These are phyloP conservation scores for Senna tora DNA, from an alignment of 306 rosid species.

Conservation along the genomic window DNA sequence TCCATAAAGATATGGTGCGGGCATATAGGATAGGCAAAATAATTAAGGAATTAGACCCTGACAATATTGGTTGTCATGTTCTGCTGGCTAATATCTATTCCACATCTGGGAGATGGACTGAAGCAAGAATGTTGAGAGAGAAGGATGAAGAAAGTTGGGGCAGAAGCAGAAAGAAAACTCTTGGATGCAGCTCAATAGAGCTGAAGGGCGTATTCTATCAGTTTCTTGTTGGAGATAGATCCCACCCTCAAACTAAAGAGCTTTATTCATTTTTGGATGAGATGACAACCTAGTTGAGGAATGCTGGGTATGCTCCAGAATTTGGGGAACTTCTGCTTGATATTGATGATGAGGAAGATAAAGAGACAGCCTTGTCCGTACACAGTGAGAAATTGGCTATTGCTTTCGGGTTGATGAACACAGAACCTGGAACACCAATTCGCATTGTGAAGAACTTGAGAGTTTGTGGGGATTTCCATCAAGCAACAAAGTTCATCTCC, in stretches of 20 bases:
- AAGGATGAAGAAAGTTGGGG: slow-evolving; percentile 34
- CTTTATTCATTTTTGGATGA: slow-evolving; percentile 52
- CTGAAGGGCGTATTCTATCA: slow-evolving; percentile 50
- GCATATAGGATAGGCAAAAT: slow-evolving; percentile 61
- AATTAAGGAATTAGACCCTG: slow-evolving; percentile 52
- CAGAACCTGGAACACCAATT: slow-evolving; percentile 53
- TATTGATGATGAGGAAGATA: slow-evolving; percentile 60
- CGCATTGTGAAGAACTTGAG: slow-evolving; percentile 64
- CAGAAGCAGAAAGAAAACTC: slow-evolving; percentile 43
- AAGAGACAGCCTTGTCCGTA: slow-evolving; percentile 52
- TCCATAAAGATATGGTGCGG: slow-evolving; percentile 62
- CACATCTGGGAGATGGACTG: slow-evolving; percentile 62
- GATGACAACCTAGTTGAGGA: slow-evolving; percentile 50
- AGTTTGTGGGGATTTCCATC: slow-evolving; percentile 60
- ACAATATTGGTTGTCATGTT: slow-evolving; percentile 63
- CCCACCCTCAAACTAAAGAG: slow-evolving; percentile 50
- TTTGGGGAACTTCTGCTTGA: slow-evolving; percentile 52
- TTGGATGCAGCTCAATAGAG: slow-evolving; percentile 62
- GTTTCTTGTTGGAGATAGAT: slow-evolving; percentile 57
- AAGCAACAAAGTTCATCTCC: slow-evolving; percentile 58
- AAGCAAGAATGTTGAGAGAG: slow-evolving; percentile 57
- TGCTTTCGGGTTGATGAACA: slow-evolving; percentile 61
- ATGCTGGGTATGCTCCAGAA: slow-evolving; percentile 56
- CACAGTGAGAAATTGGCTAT: slow-evolving; percentile 70
- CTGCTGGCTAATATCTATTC: slow-evolving; percentile 71